phyloP scores from a whole-genome alignment of 2,329 filamentous ascomycete species.

The Aaosphaeria arxii region DNA sequence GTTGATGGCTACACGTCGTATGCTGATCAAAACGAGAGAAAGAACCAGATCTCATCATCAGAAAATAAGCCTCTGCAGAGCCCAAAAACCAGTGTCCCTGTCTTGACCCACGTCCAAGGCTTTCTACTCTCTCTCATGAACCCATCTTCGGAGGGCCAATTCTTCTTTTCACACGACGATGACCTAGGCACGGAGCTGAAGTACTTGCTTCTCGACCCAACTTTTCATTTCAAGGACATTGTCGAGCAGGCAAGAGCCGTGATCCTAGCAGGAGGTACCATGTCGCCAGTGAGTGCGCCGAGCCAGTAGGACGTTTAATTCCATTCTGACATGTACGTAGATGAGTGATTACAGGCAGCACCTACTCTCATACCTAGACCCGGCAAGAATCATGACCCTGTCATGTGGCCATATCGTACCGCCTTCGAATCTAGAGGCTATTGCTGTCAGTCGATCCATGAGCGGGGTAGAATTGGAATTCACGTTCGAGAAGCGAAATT shows the following conservation, averaged over 20 bases:
- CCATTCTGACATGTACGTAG: conserved; percentile 22
- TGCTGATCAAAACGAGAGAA: conserved; percentile 19
- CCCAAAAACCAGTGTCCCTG: conserved; percentile 45
- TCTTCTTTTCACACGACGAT: conserved; percentile 54
- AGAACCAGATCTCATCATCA: neutral
- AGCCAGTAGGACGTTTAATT: neutral
- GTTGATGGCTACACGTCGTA: conserved; percentile 82
- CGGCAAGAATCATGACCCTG: conserved; percentile 68
- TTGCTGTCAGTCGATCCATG: conserved; percentile 58
- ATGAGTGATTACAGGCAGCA: conserved; percentile 87
- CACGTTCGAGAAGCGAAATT: conserved; percentile 74
- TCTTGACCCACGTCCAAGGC: conserved; percentile 61
- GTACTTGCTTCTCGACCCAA: conserved; percentile 88
- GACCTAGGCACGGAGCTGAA: conserved; percentile 61
- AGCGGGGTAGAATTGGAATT: conserved; percentile 70
- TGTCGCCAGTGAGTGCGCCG: conserved; percentile 70
- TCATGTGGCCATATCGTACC: conserved; percentile 97
- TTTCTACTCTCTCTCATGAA: conserved; percentile 85
- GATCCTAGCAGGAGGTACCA: conserved; percentile 89
- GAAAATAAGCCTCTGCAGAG: neutral
- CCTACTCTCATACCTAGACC: conserved; percentile 72
- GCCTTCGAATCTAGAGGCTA: conserved; percentile 72
- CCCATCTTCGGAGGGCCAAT: conserved; percentile 64
- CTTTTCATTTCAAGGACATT: conserved; percentile 85
- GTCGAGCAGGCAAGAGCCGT: conserved; percentile 82